phyloP scores from a whole-genome alignment of 352 stramenopile species.

The Globisporangium acanthophoron region DNA sequence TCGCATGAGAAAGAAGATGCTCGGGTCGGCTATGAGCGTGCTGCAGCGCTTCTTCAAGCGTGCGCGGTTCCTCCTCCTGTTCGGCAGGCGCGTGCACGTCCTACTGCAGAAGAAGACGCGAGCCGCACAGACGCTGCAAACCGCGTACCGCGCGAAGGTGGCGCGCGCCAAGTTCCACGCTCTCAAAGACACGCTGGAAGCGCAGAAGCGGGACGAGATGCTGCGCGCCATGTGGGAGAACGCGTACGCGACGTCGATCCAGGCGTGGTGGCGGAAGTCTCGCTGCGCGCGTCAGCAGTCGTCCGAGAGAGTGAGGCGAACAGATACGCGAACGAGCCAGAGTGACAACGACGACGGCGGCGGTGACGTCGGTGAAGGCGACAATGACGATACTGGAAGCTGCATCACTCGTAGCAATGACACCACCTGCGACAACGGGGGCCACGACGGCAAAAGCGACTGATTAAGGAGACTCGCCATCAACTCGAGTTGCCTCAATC shows the following conservation, averaged over 20 bases:
- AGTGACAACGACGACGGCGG: background rate
- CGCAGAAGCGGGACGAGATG: constrained; percentile 38
- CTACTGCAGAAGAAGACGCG: constrained; percentile 19
- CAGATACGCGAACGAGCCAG: too few relatives aligned
- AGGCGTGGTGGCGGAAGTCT: constrained; percentile 47
- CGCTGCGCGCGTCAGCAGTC: background rate
- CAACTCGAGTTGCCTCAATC: too few relatives aligned
- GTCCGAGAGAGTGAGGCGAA: background rate
- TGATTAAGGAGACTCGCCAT: too few relatives aligned
- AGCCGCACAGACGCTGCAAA: constrained; percentile 44
- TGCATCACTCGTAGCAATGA: too few relatives aligned
- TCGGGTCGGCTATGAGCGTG: constrained; percentile 14
- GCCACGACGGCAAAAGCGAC: too few relatives aligned
- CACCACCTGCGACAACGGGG: too few relatives aligned
- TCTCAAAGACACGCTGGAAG: constrained; percentile 59
- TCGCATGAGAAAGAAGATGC: constrained; percentile 10
- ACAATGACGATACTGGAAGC: too few relatives aligned
- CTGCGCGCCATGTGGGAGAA: constrained; percentile 65
- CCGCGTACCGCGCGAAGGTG: constrained; percentile 52
- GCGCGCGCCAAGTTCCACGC: constrained; percentile 49
- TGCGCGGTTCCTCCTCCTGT: constrained; percentile 25
- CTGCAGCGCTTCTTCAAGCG: constrained; percentile 53
- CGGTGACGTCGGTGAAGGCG: background rate
- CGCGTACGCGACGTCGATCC: constrained; percentile 63
- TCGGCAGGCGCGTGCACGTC: constrained; percentile 29